Conservation (phyloP, 164 flowering plant species). For the Nelumbo lutea region DNA sequence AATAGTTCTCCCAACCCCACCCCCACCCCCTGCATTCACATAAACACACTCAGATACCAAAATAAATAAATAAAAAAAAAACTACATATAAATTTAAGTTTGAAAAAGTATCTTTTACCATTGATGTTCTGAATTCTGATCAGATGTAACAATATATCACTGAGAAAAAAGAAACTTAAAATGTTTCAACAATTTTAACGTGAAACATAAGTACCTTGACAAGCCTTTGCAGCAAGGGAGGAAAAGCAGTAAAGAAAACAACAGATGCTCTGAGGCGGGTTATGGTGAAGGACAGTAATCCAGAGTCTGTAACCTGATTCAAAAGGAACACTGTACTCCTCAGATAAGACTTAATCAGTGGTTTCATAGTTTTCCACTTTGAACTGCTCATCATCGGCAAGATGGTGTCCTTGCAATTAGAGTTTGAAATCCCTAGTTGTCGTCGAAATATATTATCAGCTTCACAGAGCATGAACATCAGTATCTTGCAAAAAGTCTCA, state of each 20-base stretch:
- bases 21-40: no score
- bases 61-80: no score
- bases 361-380: conserved; percentile 61
- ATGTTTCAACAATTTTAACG: no score
- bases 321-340: conserved; percentile 66
- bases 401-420: conserved; percentile 43
- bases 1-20: no score
- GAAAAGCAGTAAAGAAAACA: conserved; percentile 65
- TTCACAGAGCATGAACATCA: conserved; percentile 59
- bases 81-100: no score
- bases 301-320: conserved; percentile 61
- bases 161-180: no score
- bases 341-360: conserved; percentile 77
- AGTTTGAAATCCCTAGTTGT: conserved; percentile 44
- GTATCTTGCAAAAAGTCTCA: conserved; percentile 42
- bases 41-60: no score
- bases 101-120: no score
- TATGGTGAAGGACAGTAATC: conserved; percentile 54
- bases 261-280: conserved; percentile 60
- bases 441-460: conserved; percentile 57
- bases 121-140: no score
- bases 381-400: conserved; percentile 46
- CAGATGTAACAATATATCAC: no score
- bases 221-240: conserved; percentile 49
- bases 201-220: conserved; percentile 48